Percentiles rank a stretch among this genome's conserved stretches.
phyloP scores from a whole-genome alignment of 768 basidiomycete species.

The Pulveroboletus sp. region DNA sequence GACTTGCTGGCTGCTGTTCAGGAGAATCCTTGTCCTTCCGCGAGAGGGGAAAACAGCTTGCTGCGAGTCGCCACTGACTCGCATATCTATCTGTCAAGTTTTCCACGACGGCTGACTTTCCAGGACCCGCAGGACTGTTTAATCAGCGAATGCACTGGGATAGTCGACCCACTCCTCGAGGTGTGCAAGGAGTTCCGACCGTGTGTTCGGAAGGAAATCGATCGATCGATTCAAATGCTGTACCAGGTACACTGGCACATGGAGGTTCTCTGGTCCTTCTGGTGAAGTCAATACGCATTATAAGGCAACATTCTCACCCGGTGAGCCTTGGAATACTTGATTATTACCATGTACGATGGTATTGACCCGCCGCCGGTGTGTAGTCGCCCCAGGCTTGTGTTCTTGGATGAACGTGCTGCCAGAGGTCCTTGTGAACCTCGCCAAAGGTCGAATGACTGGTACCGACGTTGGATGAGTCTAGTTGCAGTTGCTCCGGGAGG shows the following conservation, averaged over 20 bases:
- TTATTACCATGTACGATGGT: too few species aligned
- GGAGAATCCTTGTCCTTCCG: constrained; percentile 23
- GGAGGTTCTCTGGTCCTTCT: constrained; percentile 14
- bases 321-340: constrained; percentile 13
- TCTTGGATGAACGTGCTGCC: constrained; percentile 7
- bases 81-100: constrained; percentile 25
- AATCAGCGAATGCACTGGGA: constrained; percentile 22
- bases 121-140: constrained; percentile 20
- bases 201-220: constrained; percentile 20
- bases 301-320: constrained; percentile 5
- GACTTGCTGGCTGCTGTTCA: constrained; percentile 33
- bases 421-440: constrained; percentile 18
- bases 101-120: constrained; percentile 28
- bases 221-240: constrained; percentile 15
- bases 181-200: constrained; percentile 11
- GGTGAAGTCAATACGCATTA: neutral
- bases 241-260: constrained; percentile 11
- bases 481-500: too few species aligned
- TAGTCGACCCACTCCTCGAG: constrained; percentile 20
- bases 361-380: too few species aligned
- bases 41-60: constrained; percentile 36
- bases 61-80: constrained; percentile 22
- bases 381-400: too few species aligned
- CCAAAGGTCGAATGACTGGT: constrained; percentile 21
- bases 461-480: constrained; percentile 18